phyloP scores from a whole-genome alignment of 148 eudicot species.

The Drosera capensis region DNA sequence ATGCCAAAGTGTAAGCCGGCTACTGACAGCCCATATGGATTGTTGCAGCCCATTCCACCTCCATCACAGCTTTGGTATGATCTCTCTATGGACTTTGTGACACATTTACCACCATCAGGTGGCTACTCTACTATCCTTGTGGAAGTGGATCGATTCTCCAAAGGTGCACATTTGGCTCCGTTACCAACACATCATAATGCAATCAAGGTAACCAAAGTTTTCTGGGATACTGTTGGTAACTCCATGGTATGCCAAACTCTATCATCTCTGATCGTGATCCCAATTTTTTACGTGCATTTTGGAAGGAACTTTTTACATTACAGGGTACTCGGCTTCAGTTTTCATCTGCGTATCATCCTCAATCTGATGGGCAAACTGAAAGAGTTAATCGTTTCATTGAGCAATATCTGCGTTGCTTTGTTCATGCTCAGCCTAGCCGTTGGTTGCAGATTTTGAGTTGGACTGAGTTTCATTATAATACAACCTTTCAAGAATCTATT shows the following conservation, averaged over 20 bases:
- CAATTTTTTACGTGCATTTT: neutral
- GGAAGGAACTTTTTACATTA: neutral
- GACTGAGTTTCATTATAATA: too few species aligned
- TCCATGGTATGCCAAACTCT: neutral
- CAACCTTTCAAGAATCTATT: too few species aligned
- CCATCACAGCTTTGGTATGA: neutral
- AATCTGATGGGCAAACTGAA: neutral
- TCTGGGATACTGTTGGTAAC: neutral
- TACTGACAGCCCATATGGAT: neutral
- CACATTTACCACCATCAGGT: neutral
- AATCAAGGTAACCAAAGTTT: neutral
- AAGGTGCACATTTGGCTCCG: slow-evolving; percentile 1
- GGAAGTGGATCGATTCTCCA: neutral
- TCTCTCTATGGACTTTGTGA: neutral
- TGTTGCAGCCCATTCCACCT: neutral
- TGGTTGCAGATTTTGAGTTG: too few species aligned
- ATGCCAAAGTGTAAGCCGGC: neutral
- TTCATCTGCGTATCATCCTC: neutral
- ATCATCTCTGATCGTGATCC: neutral
- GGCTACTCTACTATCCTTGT: neutral
- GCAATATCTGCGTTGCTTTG: neutral
- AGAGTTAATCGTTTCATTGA: neutral
- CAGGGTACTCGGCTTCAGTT: neutral
- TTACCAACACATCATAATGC: neutral
- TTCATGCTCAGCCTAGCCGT: too few species aligned